phyloP scores from a whole-genome alignment of 1,284 basidiomycete genomes.

The Porodaedalea pini region DNA sequence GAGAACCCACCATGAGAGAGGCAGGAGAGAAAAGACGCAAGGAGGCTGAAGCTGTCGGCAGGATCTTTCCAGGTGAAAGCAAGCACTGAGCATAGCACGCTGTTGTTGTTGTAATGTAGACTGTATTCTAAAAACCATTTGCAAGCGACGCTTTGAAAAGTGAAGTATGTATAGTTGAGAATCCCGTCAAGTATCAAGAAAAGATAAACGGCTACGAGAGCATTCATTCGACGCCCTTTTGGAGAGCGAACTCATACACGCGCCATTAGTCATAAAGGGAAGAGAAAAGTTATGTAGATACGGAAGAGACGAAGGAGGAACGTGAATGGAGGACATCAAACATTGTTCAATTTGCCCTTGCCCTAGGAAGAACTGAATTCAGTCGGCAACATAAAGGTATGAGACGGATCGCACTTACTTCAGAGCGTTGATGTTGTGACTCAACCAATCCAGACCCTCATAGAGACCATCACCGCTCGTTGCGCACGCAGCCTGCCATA shows the following conservation, averaged over 20 bases:
- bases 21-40: slow-evolving; percentile 18
- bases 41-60: slow-evolving; percentile 20
- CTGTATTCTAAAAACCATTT: slow-evolving; percentile 17
- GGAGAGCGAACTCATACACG: slow-evolving; percentile 17
- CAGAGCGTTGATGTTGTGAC: slow-evolving; percentile 70
- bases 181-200: slow-evolving; percentile 9
- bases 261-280: slow-evolving; percentile 14
- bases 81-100: background rate
- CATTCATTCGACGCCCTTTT: slow-evolving; percentile 17
- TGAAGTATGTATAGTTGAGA: slow-evolving; percentile 3
- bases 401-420: slow-evolving; percentile 4
- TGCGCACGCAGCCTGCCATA: slow-evolving; percentile 85
- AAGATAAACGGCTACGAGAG: slow-evolving; percentile 4
- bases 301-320: slow-evolving; percentile 4
- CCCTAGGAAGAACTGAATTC: background rate
- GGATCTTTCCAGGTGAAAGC: slow-evolving; percentile 16
- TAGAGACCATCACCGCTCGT: slow-evolving; percentile 99
- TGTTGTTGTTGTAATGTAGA: background rate
- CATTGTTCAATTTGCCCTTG: background rate
- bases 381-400: background rate
- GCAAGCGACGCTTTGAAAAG: background rate
- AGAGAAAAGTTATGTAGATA: slow-evolving; percentile 14
- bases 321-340: slow-evolving; percentile 3
- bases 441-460: slow-evolving; percentile 97
- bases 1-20: slow-evolving; percentile 43